A percentile compares a stretch with the other conserved stretches of the same genome.
These are phyloP conservation scores for Trichophyton rubrum DNA, from an alignment of 2,329 filamentous ascomycete genomes.

Conservation along the genomic window DNA sequence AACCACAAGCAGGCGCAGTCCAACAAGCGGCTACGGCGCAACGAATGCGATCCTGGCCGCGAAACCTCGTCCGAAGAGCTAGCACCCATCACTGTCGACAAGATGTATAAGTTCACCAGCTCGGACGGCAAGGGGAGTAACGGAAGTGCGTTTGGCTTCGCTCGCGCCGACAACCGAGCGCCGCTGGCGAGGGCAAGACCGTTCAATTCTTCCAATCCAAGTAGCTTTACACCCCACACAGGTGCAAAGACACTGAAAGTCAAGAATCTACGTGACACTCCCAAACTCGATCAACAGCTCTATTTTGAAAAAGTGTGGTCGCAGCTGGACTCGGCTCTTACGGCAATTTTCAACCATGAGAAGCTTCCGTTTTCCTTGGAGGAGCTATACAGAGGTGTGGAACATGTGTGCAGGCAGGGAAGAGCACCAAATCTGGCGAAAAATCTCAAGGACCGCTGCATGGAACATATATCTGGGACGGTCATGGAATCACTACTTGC, in stretches of 20 bases:
- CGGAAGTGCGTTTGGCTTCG: conserved; percentile 16
- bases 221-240: conserved; percentile 56
- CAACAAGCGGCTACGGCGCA: conserved; percentile 28
- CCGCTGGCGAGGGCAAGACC: background rate
- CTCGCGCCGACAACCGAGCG: background rate
- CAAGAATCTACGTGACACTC: conserved; percentile 66
- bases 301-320: conserved; percentile 68
- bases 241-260: conserved; percentile 82
- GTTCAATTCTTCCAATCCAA: conserved; percentile 23
- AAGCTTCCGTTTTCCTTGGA: conserved; percentile 65
- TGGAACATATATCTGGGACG: conserved; percentile 45
- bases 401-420: conserved; percentile 77
- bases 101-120: conserved; percentile 43
- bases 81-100: conserved; percentile 25
- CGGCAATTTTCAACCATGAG: conserved; percentile 55
- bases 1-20: conserved; percentile 19
- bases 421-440: conserved; percentile 56
- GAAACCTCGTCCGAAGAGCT: background rate
- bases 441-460: conserved; percentile 53
- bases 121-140: conserved; percentile 26
- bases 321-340: conserved; percentile 61
- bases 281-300: conserved; percentile 54
- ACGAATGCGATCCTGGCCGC: background rate
- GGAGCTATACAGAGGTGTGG: conserved; percentile 76
- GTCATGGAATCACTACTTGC: conserved; percentile 49